These are phyloP conservation scores for Penicillium sp. DNA, from an alignment of 2,329 filamentous ascomycete genomes.

Conservation along the genomic window DNA sequence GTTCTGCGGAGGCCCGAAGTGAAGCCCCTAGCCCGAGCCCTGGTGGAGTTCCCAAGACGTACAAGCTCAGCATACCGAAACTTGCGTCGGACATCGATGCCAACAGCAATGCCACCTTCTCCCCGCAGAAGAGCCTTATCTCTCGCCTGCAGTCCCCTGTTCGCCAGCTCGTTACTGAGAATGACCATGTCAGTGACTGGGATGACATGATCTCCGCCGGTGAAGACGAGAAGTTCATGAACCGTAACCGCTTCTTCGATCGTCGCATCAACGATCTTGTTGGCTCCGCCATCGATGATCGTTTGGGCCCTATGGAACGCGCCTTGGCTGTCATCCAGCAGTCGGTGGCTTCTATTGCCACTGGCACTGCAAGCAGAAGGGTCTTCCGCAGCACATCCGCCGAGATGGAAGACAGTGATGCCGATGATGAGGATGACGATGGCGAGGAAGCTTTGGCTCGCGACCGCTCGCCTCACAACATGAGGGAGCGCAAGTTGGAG, in stretches of 20 bases:
- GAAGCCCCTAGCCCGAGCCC: conserved; percentile 73
- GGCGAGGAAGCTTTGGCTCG: conserved; percentile 56
- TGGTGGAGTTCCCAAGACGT: conserved; percentile 51
- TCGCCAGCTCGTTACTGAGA: conserved; percentile 60
- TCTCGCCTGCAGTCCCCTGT: conserved; percentile 55
- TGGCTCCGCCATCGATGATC: conserved; percentile 69
- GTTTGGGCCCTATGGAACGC: conserved; percentile 76
- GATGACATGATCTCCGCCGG: conserved; percentile 78
- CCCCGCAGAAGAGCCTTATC: conserved; percentile 64
- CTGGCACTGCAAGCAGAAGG: conserved; percentile 56
- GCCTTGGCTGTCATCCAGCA: conserved; percentile 73
- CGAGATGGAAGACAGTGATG: conserved; percentile 76
- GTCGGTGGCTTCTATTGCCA: conserved; percentile 59
- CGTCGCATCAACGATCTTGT: conserved; percentile 84
- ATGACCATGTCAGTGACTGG: conserved; percentile 80
- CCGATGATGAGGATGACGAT: conserved; percentile 84
- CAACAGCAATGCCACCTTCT: conserved; percentile 47
- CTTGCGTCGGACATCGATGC: conserved; percentile 34
- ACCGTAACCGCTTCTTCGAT: conserved; percentile 84
- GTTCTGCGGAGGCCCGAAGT: conserved; percentile 56
- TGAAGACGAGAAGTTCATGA: conserved; percentile 78
- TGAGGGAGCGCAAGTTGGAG: conserved; percentile 72
- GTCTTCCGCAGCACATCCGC: conserved; percentile 65
- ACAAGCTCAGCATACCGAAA: conserved; percentile 45
- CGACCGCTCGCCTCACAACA: conserved; percentile 67